Conservation (phyloP, 495 filamentous ascomycete genomes). For the Hypoxylon lienhwacheense region DNA sequence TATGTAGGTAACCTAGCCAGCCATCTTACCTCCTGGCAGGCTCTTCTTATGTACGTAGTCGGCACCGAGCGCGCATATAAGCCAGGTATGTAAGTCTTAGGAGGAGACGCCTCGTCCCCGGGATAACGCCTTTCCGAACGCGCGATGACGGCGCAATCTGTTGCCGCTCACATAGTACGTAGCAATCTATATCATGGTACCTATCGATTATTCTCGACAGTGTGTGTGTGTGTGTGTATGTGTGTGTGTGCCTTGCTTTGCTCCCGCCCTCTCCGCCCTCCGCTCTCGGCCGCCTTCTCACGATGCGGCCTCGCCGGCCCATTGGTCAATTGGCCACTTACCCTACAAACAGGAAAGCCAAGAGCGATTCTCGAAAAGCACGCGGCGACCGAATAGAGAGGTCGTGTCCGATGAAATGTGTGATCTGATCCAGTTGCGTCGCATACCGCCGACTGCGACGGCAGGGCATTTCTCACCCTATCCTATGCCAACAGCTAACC, state of each 20-base stretch:
- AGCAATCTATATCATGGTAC: conserved; percentile 14
- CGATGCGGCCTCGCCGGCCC: background rate
- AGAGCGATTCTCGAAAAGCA: conserved; percentile 12
- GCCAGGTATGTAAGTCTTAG: conserved; percentile 13
- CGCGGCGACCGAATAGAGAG: conserved; percentile 9
- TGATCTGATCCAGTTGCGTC: conserved; percentile 23
- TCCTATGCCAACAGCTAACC: too few relatives aligned
- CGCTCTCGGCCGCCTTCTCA: conserved; percentile 1
- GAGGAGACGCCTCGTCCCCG: conserved; percentile 18
- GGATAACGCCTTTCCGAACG: conserved; percentile 18
- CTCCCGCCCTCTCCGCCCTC: too few relatives aligned
- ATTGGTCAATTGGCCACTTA: conserved; percentile 21
- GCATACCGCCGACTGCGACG: conserved; percentile 32
- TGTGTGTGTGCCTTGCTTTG: too few relatives aligned
- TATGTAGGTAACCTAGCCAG: too few relatives aligned
- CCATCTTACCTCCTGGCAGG: too few relatives aligned
- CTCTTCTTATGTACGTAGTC: too few relatives aligned
- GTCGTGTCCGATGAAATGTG: conserved; percentile 16
- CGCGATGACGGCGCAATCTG: conserved; percentile 28
- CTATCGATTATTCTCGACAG: too few relatives aligned
- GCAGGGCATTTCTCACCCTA: too few relatives aligned
- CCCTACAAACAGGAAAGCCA: too few relatives aligned
- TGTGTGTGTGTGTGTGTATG: too few relatives aligned
- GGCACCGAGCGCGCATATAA: conserved; percentile 5
- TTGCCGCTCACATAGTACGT: conserved; percentile 28